Base-by-base conservation (phyloP, 2,329 filamentous ascomycete genomes). In the Talaromyces sp. region DNA sequence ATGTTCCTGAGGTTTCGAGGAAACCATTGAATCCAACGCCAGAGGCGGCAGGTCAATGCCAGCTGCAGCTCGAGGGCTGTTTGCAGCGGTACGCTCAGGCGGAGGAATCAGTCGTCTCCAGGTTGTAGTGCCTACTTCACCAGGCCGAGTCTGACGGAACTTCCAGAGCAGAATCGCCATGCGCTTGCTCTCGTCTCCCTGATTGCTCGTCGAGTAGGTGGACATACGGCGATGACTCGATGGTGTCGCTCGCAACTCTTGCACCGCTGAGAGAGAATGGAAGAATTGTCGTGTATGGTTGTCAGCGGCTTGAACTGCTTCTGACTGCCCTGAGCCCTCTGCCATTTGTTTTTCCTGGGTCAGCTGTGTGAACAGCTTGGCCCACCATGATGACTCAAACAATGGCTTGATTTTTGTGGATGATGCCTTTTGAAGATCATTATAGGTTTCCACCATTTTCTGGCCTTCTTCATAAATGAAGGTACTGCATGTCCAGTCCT, bases 311-410 rank as follows among this genome's bases (percentile, higher is more conserved):
- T 73, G 68, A 14, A 72, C 61, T 4, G 63, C 66, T 27, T 69
- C 67, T 14, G 72, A 66, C 30, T 75, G 68, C 8, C 72, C 75
- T 0, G 70, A 70, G 36, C 73, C 69, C 64, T 78, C 75, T 10
- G 75, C 73, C 60, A 72, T 69, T 44, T 73, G 75, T 65, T 72
- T 76, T 18, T 75, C 71, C 63, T 77, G 73, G 2, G 75, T 79
- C 60, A 78, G 66, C 30, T 76, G 67, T 0, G 75, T 78, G 68
- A 81, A 80, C 27, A 73, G 64, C 33, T 69, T 70, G 14, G 74
- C 78, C 79, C 79, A 81, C 77, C 78, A 81, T 12, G 68, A 69
- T 14, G 77, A 78, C 63, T 79, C 77, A 50, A 81, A 79, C 2
- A 74, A 70, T 23, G 78, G 76, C 62, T 74, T 75, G 58, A 80